Evolutionary conservation across 148 eudicot genomes (phyloP).

Genomic region (Fagopyrum esculentum): DNA sequence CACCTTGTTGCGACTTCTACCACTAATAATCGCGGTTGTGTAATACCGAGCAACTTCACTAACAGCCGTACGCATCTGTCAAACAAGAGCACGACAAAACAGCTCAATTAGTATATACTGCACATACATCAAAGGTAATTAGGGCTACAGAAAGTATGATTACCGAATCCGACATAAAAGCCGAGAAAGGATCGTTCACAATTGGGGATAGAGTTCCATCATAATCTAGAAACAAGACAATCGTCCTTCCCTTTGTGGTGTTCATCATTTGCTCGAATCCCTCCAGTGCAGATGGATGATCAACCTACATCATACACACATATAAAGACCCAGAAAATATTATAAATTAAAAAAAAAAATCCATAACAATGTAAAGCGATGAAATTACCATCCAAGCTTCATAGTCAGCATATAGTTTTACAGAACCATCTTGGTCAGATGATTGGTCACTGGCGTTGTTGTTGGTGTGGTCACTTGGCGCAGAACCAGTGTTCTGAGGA

Average conservation of each 20-base stretch:
- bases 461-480: neutral
- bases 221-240: constrained; percentile 7
- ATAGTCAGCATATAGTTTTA: neutral
- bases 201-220: constrained; percentile 15
- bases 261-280: constrained; percentile 9
- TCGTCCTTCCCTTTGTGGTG: neutral
- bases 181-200: constrained; percentile 7
- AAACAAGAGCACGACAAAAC: neutral
- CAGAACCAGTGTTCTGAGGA: neutral
- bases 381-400: constrained; percentile 4
- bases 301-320: neutral
- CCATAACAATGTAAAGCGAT: neutral
- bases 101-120: neutral
- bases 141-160: neutral
- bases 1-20: constrained; percentile 87
- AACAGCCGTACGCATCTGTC: constrained; percentile 80
- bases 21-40: constrained; percentile 90
- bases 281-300: constrained; percentile 12
- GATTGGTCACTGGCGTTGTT: neutral
- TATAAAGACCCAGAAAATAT: neutral
- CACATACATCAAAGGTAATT: neutral
- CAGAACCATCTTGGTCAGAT: neutral
- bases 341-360: neutral
- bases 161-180: constrained; percentile 16
- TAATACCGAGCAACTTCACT: constrained; percentile 66